phyloP scores from a whole-genome alignment of 495 filamentous ascomycete genomes.

The Penicillium bialowiezense region DNA sequence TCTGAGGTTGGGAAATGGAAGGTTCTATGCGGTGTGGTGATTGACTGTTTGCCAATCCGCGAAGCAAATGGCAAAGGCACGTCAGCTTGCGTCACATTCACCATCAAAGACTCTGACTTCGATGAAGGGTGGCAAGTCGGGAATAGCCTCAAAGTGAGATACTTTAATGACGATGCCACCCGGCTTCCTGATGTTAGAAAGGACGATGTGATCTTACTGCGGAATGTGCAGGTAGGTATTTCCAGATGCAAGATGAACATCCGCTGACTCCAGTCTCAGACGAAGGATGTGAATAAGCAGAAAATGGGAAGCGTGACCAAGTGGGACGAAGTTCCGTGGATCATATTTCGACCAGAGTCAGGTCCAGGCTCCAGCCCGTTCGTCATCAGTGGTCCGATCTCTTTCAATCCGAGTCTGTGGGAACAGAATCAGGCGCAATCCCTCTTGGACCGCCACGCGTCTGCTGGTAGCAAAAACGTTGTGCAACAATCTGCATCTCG shows the following conservation, averaged over 20 bases:
- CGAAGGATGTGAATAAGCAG: too few relatives aligned
- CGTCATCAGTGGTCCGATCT: slow-evolving; percentile 30
- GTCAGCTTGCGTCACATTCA: slow-evolving; percentile 46
- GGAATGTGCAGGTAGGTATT: slow-evolving; percentile 36
- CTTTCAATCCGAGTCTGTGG: slow-evolving; percentile 23
- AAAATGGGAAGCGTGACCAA: slow-evolving; percentile 35
- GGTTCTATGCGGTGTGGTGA: slow-evolving; percentile 50
- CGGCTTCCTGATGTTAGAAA: slow-evolving; percentile 36
- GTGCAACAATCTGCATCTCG: slow-evolving; percentile 7
- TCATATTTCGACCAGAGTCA: slow-evolving; percentile 33
- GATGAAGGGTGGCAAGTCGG: slow-evolving; percentile 31
- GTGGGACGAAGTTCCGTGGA: slow-evolving; percentile 30
- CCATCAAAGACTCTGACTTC: slow-evolving; percentile 43
- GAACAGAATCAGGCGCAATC: slow-evolving; percentile 29
- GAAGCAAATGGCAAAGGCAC: slow-evolving; percentile 30
- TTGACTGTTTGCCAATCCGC: slow-evolving; percentile 36
- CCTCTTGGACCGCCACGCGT: slow-evolving; percentile 30
- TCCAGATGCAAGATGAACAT: background rate
- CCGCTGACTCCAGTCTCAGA: slow-evolving; percentile 20
- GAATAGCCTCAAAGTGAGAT: slow-evolving; percentile 51
- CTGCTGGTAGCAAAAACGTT: background rate
- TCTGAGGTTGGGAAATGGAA: slow-evolving; percentile 25
- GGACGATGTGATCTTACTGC: slow-evolving; percentile 49
- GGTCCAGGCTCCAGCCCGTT: slow-evolving; percentile 19
- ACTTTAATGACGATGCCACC: slow-evolving; percentile 40